Evolutionary conservation across 2,329 filamentous ascomycete species (phyloP).

Genomic region (Cercospora janseana): DNA sequence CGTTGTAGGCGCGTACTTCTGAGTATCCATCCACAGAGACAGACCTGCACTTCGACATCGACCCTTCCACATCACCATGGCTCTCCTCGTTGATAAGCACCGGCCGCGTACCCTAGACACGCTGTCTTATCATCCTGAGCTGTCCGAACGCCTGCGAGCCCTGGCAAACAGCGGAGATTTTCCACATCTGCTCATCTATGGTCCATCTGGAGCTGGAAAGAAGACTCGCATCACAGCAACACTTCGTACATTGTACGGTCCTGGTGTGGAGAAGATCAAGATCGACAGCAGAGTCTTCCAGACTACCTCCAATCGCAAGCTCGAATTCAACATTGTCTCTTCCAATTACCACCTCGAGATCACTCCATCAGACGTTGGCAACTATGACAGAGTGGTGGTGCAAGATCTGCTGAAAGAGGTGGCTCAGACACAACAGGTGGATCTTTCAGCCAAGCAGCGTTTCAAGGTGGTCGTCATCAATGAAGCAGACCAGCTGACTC

Average conservation of each 20-base stretch:
- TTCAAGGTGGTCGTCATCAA: slow-evolving; percentile 99
- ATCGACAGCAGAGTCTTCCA: slow-evolving; percentile 97
- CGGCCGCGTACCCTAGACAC: slow-evolving; percentile 70
- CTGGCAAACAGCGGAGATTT: slow-evolving; percentile 96
- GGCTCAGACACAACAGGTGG: slow-evolving; percentile 98
- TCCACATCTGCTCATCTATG: slow-evolving; percentile 94
- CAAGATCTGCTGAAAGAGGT: slow-evolving; percentile 97
- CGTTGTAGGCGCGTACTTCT: slow-evolving; percentile 1
- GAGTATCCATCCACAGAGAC: neutral
- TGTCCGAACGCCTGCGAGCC: slow-evolving; percentile 82
- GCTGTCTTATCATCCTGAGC: slow-evolving; percentile 82
- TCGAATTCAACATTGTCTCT: slow-evolving; percentile 98
- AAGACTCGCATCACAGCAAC: slow-evolving; percentile 97
- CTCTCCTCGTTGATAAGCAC: slow-evolving; percentile 64
- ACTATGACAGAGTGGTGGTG: slow-evolving; percentile 91
- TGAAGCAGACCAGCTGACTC: slow-evolving; percentile 88
- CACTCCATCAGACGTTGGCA: slow-evolving; percentile 93
- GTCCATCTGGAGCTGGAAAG: slow-evolving; percentile 93
- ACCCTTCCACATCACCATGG: slow-evolving; percentile 47
- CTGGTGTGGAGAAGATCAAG: slow-evolving; percentile 99
- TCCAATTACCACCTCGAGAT: slow-evolving; percentile 98
- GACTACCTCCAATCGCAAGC: slow-evolving; percentile 87
- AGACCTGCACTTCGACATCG: neutral
- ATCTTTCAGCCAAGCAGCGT: slow-evolving; percentile 79
- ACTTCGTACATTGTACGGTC: slow-evolving; percentile 89